A percentile compares a stretch with the other conserved stretches of the same genome.
Conservation (phyloP, 192 early-diverging fungal genomes). For the Glomus cerebriforme region DNA sequence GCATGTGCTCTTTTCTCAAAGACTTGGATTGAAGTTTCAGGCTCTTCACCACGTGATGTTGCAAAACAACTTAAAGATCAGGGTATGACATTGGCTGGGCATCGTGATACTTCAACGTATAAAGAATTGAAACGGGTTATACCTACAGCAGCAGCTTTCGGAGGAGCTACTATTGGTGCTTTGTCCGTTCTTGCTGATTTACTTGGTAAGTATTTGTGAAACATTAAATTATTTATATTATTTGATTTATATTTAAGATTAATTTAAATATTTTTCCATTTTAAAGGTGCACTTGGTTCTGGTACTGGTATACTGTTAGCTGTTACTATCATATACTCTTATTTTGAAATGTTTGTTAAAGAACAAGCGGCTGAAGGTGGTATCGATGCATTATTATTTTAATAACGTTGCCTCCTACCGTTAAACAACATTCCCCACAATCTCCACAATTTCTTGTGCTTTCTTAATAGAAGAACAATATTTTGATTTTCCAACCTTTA, state of each 20-base stretch:
- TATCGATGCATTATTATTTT: constrained; percentile 27
- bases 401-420: too few species aligned
- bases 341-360: constrained; percentile 97
- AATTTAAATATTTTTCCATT: neutral
- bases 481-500: neutral
- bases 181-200: constrained; percentile 96
- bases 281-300: constrained; percentile 89
- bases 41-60: constrained; percentile 96
- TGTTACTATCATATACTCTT: constrained; percentile 99
- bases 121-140: constrained; percentile 99
- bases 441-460: too few species aligned
- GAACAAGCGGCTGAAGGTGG: constrained; percentile 33
- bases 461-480: too few species aligned
- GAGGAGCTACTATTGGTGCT: constrained; percentile 95
- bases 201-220: constrained; percentile 51
- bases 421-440: too few species aligned
- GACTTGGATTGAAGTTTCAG: constrained; percentile 99
- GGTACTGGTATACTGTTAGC: constrained; percentile 98
- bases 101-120: constrained; percentile 96
- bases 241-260: neutral
- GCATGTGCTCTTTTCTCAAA: constrained; percentile 96
- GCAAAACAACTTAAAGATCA: constrained; percentile 98
- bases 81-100: constrained; percentile 90
- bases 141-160: constrained; percentile 96
- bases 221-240: neutral